These are phyloP conservation scores for Tetrapisispora arboricola DNA, from an alignment of 805 yeast species.

Conservation along the genomic window DNA sequence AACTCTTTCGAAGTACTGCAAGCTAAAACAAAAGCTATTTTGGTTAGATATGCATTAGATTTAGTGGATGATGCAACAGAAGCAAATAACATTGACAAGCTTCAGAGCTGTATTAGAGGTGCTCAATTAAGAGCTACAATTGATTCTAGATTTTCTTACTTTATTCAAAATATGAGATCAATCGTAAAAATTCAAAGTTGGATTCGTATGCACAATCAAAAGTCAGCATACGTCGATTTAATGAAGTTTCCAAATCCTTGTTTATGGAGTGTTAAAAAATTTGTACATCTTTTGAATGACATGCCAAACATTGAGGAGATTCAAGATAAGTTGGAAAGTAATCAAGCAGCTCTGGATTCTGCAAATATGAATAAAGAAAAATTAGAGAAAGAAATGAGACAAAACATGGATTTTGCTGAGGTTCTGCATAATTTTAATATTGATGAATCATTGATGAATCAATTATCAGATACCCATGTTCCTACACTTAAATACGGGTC, in stretches of 20 bases:
- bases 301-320: constrained; percentile 65
- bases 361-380: constrained; percentile 61
- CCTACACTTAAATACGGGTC: constrained; percentile 15
- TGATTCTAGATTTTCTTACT: constrained; percentile 34
- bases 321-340: constrained; percentile 56
- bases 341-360: constrained; percentile 58
- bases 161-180: constrained; percentile 42
- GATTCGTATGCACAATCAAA: constrained; percentile 57
- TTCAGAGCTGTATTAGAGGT: constrained; percentile 54
- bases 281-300: constrained; percentile 65
- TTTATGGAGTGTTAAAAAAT: constrained; percentile 60
- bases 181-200: constrained; percentile 67
- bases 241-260: constrained; percentile 69
- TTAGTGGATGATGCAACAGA: constrained; percentile 44
- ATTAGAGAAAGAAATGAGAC: constrained; percentile 63
- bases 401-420: constrained; percentile 68
- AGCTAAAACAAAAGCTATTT: constrained; percentile 51
- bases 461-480: background rate
- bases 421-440: constrained; percentile 54
- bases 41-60: constrained; percentile 48
- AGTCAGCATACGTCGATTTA: constrained; percentile 62
- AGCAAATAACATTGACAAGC: constrained; percentile 28
- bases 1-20: constrained; percentile 38
- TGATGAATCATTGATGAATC: background rate
- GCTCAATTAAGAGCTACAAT: constrained; percentile 31